Conservation (phyloP, 148 eudicot species). For the Chenopodium formosanum region DNA sequence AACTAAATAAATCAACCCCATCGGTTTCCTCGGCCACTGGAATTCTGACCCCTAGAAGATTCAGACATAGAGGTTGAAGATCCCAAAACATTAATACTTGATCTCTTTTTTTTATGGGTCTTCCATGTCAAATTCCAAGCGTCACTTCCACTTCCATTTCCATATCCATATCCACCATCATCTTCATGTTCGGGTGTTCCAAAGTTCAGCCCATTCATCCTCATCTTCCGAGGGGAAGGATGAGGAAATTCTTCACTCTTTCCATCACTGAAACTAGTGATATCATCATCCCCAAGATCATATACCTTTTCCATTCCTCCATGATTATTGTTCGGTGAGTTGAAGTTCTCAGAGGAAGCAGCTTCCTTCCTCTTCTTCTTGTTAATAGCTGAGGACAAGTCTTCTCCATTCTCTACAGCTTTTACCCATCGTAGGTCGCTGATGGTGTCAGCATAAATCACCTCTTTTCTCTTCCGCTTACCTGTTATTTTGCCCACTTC, state of each 20-base stretch:
- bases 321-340: constrained; percentile 21
- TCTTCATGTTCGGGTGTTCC: constrained; percentile 34
- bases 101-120: constrained; percentile 76
- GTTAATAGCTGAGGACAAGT: constrained; percentile 22
- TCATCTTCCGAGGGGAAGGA: constrained; percentile 37
- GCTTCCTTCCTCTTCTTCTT: constrained; percentile 53
- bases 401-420: constrained; percentile 78
- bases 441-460: constrained; percentile 71
- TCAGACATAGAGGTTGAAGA: constrained; percentile 25
- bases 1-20: constrained; percentile 19
- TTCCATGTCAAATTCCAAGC: constrained; percentile 63
- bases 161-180: constrained; percentile 27
- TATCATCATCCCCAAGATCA: constrained; percentile 45
- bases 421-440: constrained; percentile 71
- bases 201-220: constrained; percentile 35
- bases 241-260: constrained; percentile 47
- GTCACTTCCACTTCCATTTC: constrained; percentile 11
- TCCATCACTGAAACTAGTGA: constrained; percentile 47
- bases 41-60: constrained; percentile 30
- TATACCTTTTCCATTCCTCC: constrained; percentile 21
- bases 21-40: constrained; percentile 23
- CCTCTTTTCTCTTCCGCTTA: constrained; percentile 84
- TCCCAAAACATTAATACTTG: constrained; percentile 47
- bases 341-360: constrained; percentile 20
- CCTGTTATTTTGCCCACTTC: constrained; percentile 66